Evolutionary conservation across 148 eudicot genomes (phyloP).

Genomic region (Diospyros lotus): DNA sequence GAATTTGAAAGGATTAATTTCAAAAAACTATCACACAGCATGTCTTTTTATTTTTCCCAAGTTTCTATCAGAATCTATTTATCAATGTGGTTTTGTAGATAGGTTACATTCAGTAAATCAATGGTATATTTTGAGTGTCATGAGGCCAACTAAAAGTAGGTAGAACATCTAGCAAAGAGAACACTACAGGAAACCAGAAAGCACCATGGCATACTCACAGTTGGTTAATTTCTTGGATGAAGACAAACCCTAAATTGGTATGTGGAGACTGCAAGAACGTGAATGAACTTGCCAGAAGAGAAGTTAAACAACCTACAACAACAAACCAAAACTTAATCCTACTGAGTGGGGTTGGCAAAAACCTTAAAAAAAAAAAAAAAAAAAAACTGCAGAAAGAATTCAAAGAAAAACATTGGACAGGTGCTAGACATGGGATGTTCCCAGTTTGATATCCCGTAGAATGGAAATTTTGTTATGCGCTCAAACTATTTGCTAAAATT

Average conservation of each 20-base stretch:
- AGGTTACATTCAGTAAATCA: neutral
- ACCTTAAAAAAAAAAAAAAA: neutral
- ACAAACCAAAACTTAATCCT: neutral
- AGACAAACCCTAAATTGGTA: neutral
- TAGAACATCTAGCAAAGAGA: neutral
- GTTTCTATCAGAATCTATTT: neutral
- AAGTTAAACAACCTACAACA: neutral
- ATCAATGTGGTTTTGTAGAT: neutral
- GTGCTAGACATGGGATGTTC: neutral
- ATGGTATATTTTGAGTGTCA: neutral
- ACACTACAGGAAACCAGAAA: neutral
- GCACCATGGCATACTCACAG: neutral
- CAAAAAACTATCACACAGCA: no score
- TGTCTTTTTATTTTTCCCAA: no score
- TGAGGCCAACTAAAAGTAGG: neutral
- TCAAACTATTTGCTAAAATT: no score
- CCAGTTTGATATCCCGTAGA: neutral
- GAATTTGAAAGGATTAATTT: no score
- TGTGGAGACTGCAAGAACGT: neutral
- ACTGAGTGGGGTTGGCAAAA: no score
- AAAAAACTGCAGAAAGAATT: neutral
- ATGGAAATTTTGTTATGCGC: neutral
- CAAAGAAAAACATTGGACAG: neutral
- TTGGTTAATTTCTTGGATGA: neutral
- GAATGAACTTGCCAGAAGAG: neutral